These are phyloP conservation scores for Cladophialophora psammophila DNA, from an alignment of 2,329 filamentous ascomycete species.

Conservation along the genomic window DNA sequence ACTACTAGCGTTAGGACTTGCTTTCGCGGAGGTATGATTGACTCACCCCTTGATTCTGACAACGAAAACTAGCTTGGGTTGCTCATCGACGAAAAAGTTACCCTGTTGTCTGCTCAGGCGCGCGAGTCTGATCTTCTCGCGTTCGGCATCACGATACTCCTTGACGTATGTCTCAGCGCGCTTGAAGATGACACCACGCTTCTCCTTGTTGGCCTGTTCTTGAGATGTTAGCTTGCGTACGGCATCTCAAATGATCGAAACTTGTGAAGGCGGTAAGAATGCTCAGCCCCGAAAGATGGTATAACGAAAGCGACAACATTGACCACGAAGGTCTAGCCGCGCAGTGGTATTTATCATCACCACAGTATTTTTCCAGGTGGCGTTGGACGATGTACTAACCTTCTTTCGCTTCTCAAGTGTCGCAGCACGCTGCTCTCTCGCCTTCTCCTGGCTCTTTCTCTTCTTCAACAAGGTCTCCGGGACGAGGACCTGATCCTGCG, in stretches of 20 bases:
- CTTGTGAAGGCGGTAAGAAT: constrained; percentile 11
- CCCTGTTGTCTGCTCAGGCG: constrained; percentile 91
- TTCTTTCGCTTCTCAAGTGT: constrained; percentile 87
- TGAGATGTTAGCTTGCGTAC: constrained; percentile 42
- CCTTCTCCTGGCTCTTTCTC: constrained; percentile 99
- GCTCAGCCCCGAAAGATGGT: constrained; percentile 99
- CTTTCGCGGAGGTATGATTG: background rate
- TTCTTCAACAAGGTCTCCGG: constrained; percentile 99
- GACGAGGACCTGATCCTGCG: constrained; percentile 93
- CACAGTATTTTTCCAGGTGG: constrained; percentile 43
- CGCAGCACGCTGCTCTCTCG: constrained; percentile 83
- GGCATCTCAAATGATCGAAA: constrained; percentile 41
- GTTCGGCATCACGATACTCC: constrained; percentile 98
- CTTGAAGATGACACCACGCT: constrained; percentile 99
- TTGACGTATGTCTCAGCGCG: constrained; percentile 99
- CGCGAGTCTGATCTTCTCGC: constrained; percentile 93
- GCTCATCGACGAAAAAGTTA: constrained; percentile 90
- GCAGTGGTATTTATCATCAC: constrained; percentile 90
- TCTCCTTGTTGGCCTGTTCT: constrained; percentile 92
- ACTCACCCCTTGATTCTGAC: constrained; percentile 96
- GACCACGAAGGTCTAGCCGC: constrained; percentile 91
- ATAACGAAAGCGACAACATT: constrained; percentile 92
- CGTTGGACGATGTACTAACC: constrained; percentile 65
- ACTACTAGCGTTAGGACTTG: constrained; percentile 59
- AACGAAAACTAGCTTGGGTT: constrained; percentile 96